phyloP scores from a whole-genome alignment of 805 yeast genomes.

The Wickerhamiella kurtzmanii region DNA sequence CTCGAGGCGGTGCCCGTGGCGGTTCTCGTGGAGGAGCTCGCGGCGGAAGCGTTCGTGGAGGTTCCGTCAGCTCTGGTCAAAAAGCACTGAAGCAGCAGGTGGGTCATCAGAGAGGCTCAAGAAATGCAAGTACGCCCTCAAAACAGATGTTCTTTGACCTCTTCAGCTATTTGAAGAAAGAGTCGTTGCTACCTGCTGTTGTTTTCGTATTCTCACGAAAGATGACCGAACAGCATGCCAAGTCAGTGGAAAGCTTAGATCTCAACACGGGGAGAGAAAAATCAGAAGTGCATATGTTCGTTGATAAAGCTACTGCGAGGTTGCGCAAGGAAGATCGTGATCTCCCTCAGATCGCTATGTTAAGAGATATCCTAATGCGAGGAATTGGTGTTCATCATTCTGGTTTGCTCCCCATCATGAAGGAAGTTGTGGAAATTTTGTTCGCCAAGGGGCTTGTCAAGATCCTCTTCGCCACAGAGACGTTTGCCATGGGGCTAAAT shows the following conservation, averaged over 20 bases:
- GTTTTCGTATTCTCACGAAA: conserved; percentile 88
- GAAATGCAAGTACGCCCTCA: conserved; percentile 52
- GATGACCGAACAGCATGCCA: conserved; percentile 87
- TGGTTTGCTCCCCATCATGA: conserved; percentile 83
- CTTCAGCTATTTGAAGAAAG: conserved; percentile 52
- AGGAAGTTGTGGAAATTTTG: conserved; percentile 82
- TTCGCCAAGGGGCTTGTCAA: conserved; percentile 79
- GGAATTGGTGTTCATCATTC: conserved; percentile 97
- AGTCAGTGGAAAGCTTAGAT: conserved; percentile 55
- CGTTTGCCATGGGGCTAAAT: conserved; percentile 97
- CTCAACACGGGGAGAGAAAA: conserved; percentile 76
- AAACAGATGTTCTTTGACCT: conserved; percentile 66
- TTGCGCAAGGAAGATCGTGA: conserved; percentile 85
- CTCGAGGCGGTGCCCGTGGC: conserved; percentile 27
- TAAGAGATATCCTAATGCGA: conserved; percentile 69
- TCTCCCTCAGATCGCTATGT: conserved; percentile 75
- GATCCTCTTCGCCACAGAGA: conserved; percentile 91
- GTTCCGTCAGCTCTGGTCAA: conserved; percentile 18
- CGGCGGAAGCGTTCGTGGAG: conserved; percentile 30
- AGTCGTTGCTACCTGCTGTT: conserved; percentile 78
- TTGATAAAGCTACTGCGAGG: conserved; percentile 77
- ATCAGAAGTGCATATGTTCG: conserved; percentile 84
- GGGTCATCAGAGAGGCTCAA: conserved; percentile 25
- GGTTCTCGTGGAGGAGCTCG: conserved; percentile 23
- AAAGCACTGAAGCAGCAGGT: conserved; percentile 21